These are phyloP conservation scores for Ophiostoma quercus DNA, from an alignment of 2,329 filamentous ascomycete species.

Conservation along the genomic window DNA sequence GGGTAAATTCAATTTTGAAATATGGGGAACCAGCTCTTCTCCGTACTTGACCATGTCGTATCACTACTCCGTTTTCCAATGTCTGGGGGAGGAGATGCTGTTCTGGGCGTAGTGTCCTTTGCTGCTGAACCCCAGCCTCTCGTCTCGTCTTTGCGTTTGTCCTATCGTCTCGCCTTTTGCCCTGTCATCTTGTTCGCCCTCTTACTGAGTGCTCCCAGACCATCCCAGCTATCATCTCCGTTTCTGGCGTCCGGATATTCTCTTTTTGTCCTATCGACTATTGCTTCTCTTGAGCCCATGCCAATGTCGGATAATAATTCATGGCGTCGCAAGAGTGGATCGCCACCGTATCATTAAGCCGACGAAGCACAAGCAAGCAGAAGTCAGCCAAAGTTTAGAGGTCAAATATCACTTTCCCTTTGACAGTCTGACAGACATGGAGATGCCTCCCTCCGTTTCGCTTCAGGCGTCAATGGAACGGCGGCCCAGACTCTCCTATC, in stretches of 20 bases:
- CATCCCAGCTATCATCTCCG: not conserved
- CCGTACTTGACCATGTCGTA: not conserved
- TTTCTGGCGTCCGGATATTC: not conserved
- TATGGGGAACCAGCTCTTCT: not conserved
- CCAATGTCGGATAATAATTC: not conserved
- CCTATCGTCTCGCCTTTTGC: not conserved
- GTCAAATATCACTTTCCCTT: not conserved
- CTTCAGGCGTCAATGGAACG: not conserved
- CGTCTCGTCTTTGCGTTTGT: not conserved
- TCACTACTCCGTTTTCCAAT: not conserved
- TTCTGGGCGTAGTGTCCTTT: not conserved
- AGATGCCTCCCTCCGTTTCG: not conserved
- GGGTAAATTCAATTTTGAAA: slow-evolving; percentile 3
- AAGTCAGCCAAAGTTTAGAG: not conserved
- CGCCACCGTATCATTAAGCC: not conserved
- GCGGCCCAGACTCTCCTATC: slow-evolving; percentile 4
- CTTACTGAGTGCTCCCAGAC: not conserved
- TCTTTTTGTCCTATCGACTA: not conserved
- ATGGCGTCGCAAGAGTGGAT: not conserved
- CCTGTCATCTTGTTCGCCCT: not conserved
- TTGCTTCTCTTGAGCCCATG: slow-evolving; percentile 1
- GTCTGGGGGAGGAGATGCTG: slow-evolving; percentile 7
- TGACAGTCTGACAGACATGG: not conserved
- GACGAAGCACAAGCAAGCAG: not conserved
- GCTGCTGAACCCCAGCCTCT: not conserved